Percentiles rank a stretch among this genome's conserved stretches.
phyloP scores from a whole-genome alignment of 1,284 basidiomycete genomes.

The Pseudomicrostroma phylloplanum region DNA sequence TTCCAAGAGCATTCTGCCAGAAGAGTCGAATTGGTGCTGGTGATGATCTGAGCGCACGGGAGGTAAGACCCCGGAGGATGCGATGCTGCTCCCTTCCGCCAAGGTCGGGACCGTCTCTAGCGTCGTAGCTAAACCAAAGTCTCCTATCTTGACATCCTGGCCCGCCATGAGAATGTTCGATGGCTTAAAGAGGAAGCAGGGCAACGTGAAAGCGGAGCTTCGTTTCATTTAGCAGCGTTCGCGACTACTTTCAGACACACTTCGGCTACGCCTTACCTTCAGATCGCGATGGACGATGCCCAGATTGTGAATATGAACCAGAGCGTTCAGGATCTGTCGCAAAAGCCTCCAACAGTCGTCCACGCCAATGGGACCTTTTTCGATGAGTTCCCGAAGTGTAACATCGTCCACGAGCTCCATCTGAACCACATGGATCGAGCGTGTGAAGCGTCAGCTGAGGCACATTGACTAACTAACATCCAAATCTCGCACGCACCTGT shows the following conservation, averaged over 20 bases:
- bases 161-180: slow-evolving; percentile 46
- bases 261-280: slow-evolving; percentile 46
- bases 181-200: slow-evolving; percentile 17
- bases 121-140: slow-evolving; percentile 70
- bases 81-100: slow-evolving; percentile 66
- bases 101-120: slow-evolving; percentile 55
- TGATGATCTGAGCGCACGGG: not conserved
- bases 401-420: slow-evolving; percentile 59
- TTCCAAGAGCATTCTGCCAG: not conserved
- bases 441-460: not conserved
- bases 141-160: slow-evolving; percentile 79
- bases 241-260: slow-evolving; percentile 49
- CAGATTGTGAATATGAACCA: slow-evolving; percentile 77
- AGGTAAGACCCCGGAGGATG: not conserved
- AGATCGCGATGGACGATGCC: slow-evolving; percentile 91
- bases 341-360: slow-evolving; percentile 82
- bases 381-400: slow-evolving; percentile 47
- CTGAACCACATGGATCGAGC: slow-evolving; percentile 52
- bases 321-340: slow-evolving; percentile 76
- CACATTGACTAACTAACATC: not conserved
- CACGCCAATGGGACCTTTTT: slow-evolving; percentile 33
- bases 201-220: slow-evolving; percentile 14
- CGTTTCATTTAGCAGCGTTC: slow-evolving; percentile 66
- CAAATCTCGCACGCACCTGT: not conserved
- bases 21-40: not conserved